Conservation (phyloP, 2,329 filamentous ascomycete species). For the Aspergillus texensis region DNA sequence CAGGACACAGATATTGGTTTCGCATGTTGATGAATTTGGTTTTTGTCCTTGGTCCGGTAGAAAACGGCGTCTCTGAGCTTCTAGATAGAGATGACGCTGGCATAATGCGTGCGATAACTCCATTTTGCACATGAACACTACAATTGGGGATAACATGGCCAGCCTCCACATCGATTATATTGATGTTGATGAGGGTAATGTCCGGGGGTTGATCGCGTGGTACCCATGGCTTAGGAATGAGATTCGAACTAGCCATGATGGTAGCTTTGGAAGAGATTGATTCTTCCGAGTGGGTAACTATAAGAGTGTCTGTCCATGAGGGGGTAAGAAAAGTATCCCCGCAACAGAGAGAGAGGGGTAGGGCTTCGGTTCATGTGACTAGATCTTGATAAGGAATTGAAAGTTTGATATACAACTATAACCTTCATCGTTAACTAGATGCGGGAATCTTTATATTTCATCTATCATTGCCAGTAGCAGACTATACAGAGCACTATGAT, state of each 20-base stretch:
- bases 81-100: not conserved
- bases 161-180: constrained; percentile 45
- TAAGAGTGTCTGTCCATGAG: not conserved
- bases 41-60: not conserved
- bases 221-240: not conserved
- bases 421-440: no score
- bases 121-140: constrained; percentile 40
- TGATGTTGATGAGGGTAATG: constrained; percentile 47
- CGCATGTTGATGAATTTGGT: constrained; percentile 40
- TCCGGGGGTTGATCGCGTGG: constrained; percentile 14
- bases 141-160: constrained; percentile 35
- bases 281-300: not conserved
- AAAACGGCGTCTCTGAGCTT: not conserved
- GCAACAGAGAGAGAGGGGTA: not conserved
- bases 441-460: not conserved
- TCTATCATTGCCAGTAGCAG: not conserved
- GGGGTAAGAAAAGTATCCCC: not conserved
- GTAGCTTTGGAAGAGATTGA: no score
- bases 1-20: constrained; percentile 52
- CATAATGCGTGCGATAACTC: constrained; percentile 34
- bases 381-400: no score
- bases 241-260: not conserved
- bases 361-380: not conserved
- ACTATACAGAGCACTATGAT: not conserved
- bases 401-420: no score